These are phyloP conservation scores for Leishmania tarentolae DNA, from an alignment of 208 protist genomes.

Conservation along the genomic window DNA sequence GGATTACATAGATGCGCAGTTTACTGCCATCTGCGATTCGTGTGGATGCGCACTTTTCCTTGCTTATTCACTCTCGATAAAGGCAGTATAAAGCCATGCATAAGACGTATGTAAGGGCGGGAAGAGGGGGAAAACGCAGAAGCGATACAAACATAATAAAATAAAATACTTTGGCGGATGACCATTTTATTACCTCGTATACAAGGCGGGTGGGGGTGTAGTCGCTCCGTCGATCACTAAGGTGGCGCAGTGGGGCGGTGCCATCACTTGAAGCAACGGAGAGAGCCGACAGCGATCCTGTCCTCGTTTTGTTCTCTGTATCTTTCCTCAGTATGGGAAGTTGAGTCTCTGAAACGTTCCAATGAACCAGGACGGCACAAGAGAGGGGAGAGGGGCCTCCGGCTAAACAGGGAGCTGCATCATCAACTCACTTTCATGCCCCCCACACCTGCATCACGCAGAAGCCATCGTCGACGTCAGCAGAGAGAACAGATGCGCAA, in stretches of 20 bases:
- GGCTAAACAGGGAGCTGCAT: background rate
- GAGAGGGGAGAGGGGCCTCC: background rate
- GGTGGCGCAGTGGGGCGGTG: too few species aligned
- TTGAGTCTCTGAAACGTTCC: background rate
- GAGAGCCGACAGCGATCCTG: background rate
- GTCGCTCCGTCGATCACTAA: background rate
- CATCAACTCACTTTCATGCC: background rate
- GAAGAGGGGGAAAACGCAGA: background rate
- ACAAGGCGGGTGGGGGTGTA: background rate
- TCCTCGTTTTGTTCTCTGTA: background rate
- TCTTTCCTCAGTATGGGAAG: background rate
- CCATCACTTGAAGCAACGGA: background rate
- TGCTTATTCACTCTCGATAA: background rate
- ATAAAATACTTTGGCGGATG: background rate
- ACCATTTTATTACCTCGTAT: background rate
- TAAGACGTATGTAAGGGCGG: background rate
- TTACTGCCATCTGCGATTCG: background rate
- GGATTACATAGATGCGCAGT: background rate
- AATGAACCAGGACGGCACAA: background rate
- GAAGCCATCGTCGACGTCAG: background rate
- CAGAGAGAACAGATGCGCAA: background rate
- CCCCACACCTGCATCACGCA: background rate
- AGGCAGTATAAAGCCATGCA: background rate
- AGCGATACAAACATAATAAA: background rate
- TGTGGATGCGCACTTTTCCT: background rate